Base-by-base conservation (phyloP, 257 asterid genomes). In the Salvia hispanica region DNA sequence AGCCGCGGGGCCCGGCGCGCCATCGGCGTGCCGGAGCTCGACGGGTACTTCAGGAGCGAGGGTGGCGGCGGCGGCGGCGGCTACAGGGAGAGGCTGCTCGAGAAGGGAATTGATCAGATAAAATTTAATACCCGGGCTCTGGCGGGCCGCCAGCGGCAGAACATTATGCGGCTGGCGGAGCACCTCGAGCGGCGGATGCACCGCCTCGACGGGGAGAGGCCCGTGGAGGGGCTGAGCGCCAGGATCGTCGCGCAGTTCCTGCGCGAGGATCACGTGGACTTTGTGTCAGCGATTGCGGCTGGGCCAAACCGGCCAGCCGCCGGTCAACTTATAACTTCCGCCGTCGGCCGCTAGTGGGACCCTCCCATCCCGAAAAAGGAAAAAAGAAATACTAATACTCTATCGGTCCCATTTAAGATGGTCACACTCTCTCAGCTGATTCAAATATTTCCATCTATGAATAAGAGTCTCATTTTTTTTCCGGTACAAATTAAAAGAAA, bases 1-100 rank as follows among this genome's bases (percentile, higher is more conserved):
- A 55, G 75, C 4, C 75, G 69, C 4, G 98, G 98, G 1, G 79
- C 86, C 18, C 61, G 84, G 12, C 83, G 88, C 0, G 95, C 96
- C 0, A 91, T 91, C 1, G 98, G 96, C 1, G 85, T 85, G 0
- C 96, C 95, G 0, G 98, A 91, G 76, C 33, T 91, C 82, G 84
- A 89, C 21, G 75, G 65, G 42, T 87, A 55, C 62, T 85, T 86
- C 43, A 64, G 83, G 21, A 34, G 48, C 21, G 82, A 51, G 44
- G 34, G 25, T 4, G 13, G 9, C 4, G 69, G 58, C 15, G 25
- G 2, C 25, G 50, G 9, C 4, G 69, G 58, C 15, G 25, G 2
- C 25, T 39, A 34, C 15, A 6, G 18, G 21, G 66, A 11, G 1
- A 60, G 12, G 51, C 61, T 83, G 28, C 84, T 88, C 0, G 81